Evolutionary conservation across 345 rosid genomes (phyloP).

Genomic region (Corchorus capsularis): DNA sequence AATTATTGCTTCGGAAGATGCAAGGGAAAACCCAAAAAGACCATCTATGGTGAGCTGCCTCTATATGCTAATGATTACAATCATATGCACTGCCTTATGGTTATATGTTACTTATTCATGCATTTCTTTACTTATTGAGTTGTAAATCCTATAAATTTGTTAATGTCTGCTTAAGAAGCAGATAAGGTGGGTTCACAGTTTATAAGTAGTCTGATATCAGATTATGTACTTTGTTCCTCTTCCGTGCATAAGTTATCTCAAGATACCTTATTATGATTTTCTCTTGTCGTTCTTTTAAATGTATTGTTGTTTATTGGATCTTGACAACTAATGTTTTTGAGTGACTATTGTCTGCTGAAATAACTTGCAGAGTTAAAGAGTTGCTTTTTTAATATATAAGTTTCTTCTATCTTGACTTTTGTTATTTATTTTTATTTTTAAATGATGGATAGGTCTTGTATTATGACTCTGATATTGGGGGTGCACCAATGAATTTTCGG

Average conservation of each 20-base stretch:
- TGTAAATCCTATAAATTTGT: neutral
- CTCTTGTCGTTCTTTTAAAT: neutral
- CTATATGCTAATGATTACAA: neutral
- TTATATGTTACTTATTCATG: neutral
- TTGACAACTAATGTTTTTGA: neutral
- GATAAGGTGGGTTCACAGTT: neutral
- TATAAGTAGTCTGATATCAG: neutral
- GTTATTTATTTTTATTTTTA: conserved; percentile 4
- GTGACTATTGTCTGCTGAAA: neutral
- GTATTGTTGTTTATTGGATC: neutral
- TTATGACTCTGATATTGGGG: conserved; percentile 80
- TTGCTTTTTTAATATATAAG: neutral
- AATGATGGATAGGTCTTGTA: conserved; percentile 61
- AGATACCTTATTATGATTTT: neutral
- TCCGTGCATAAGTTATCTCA: neutral
- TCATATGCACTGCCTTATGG: neutral
- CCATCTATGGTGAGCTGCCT: conserved; percentile 52
- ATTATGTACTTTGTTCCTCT: neutral
- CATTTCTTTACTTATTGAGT: neutral
- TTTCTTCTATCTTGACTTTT: conserved; percentile 11
- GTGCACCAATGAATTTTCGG: conserved; percentile 79
- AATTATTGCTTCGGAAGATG: conserved; percentile 49
- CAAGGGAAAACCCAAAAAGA: conserved; percentile 42
- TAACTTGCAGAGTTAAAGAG: neutral
- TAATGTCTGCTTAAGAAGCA: neutral